Conservation (phyloP, 2,329 filamentous ascomycete genomes). For the Penicillium sp. region DNA sequence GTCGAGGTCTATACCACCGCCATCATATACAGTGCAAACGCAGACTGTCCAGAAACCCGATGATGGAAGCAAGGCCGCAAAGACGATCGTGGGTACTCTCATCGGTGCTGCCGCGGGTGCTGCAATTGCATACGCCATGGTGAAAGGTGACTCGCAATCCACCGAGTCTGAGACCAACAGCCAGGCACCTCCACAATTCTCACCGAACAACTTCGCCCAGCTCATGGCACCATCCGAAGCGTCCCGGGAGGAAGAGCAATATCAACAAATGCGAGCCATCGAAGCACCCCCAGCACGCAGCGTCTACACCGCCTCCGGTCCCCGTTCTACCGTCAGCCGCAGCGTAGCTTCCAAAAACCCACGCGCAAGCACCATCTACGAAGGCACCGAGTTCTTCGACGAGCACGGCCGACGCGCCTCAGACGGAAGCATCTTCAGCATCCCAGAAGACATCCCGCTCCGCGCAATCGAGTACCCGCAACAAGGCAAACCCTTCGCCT, state of each 20-base stretch:
- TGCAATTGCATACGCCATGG: constrained; percentile 75
- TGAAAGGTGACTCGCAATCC: constrained; percentile 58
- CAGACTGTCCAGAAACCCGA: constrained; percentile 36
- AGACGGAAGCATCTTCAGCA: constrained; percentile 42
- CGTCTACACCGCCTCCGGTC: constrained; percentile 30
- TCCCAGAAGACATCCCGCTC: constrained; percentile 38
- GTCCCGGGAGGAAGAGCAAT: constrained; percentile 24
- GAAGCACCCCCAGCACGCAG: constrained; percentile 35
- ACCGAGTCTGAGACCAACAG: constrained; percentile 24
- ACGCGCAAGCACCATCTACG: constrained; percentile 46
- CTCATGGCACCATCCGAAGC: constrained; percentile 30
- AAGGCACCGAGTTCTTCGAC: constrained; percentile 41
- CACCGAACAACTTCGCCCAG: constrained; percentile 31
- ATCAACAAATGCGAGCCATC: constrained; percentile 38
- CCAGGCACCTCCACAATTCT: constrained; percentile 28
- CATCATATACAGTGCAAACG: constrained; percentile 31
- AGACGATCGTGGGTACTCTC: constrained; percentile 73
- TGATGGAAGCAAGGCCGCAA: constrained; percentile 54
- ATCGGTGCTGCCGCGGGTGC: constrained; percentile 79
- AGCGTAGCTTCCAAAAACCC: constrained; percentile 46
- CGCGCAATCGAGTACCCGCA: constrained; percentile 47
- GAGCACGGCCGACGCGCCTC: constrained; percentile 41
- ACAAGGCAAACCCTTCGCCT: constrained; percentile 29
- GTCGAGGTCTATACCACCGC: constrained; percentile 16
- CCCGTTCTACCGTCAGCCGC: constrained; percentile 36